A percentile compares a stretch with the other conserved stretches of the same genome.
Evolutionary conservation across 2,329 filamentous ascomycete species (phyloP).

Genomic region (Ceratocystis variospora): DNA sequence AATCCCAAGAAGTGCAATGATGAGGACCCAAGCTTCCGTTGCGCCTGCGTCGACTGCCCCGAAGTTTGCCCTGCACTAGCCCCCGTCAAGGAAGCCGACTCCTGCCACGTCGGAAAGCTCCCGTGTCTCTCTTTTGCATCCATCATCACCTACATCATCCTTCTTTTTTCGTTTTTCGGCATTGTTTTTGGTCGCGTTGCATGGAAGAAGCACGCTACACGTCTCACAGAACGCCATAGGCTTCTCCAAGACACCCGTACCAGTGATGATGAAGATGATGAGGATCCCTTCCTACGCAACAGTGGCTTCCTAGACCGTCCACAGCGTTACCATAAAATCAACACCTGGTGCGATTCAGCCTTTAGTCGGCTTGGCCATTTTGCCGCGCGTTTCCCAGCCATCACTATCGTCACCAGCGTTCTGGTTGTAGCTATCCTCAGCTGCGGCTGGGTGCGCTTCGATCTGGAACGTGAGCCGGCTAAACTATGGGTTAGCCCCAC

Average conservation of each 20-base stretch:
- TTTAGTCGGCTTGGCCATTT: conserved; percentile 70
- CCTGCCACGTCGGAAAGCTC: conserved; percentile 73
- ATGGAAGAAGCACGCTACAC: conserved; percentile 58
- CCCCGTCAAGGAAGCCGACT: conserved; percentile 51
- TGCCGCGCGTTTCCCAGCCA: conserved; percentile 68
- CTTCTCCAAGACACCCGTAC: conserved; percentile 70
- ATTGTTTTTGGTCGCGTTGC: conserved; percentile 60
- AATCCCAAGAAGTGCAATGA: conserved; percentile 75
- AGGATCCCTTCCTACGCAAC: conserved; percentile 46
- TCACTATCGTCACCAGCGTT: conserved; percentile 68
- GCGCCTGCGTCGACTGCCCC: conserved; percentile 86
- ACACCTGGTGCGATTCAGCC: conserved; percentile 63
- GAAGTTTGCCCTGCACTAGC: conserved; percentile 72
- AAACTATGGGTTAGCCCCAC: conserved; percentile 93
- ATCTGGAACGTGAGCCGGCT: conserved; percentile 82
- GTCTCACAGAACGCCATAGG: conserved; percentile 69
- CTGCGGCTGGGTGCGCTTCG: conserved; percentile 74
- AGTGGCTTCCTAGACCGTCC: conserved; percentile 66
- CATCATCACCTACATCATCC: conserved; percentile 68
- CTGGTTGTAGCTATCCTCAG: conserved; percentile 65
- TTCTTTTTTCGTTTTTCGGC: conserved; percentile 53
- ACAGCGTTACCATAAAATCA: conserved; percentile 66
- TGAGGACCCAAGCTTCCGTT: conserved; percentile 70
- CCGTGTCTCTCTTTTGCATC: conserved; percentile 90
- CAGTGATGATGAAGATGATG: conserved; percentile 89